These are phyloP conservation scores for Pythium inflatum DNA, from an alignment of 352 stramenopile genomes.

Conservation along the genomic window DNA sequence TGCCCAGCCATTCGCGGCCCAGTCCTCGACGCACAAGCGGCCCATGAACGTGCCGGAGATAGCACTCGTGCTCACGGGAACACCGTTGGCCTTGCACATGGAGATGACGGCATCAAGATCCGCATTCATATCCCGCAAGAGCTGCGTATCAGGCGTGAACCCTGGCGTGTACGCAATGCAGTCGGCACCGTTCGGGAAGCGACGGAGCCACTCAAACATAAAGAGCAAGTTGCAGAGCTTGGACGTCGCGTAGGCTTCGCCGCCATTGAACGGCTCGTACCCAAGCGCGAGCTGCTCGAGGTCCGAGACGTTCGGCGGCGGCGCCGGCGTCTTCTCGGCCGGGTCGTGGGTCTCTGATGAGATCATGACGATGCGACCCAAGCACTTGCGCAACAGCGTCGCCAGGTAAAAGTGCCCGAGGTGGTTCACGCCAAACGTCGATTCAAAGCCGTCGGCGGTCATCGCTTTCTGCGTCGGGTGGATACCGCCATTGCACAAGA, in stretches of 20 bases:
- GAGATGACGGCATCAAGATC: neutral
- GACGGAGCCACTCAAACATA: constrained; percentile 31
- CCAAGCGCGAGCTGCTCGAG: constrained; percentile 34
- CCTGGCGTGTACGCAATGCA: constrained; percentile 29
- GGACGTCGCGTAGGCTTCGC: constrained; percentile 36
- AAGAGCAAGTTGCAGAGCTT: constrained; percentile 43
- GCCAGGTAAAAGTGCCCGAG: constrained; percentile 46
- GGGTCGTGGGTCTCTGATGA: constrained; percentile 39
- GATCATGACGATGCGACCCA: constrained; percentile 12
- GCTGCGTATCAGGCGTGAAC: constrained; percentile 24
- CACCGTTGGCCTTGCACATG: constrained; percentile 19
- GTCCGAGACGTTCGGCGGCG: constrained; percentile 31
- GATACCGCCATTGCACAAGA: constrained; percentile 53
- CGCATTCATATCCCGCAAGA: constrained; percentile 27
- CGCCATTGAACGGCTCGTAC: constrained; percentile 36
- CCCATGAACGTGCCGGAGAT: constrained; percentile 35
- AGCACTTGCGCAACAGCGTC: constrained; percentile 16
- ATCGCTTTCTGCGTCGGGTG: constrained; percentile 25
- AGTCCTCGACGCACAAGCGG: constrained; percentile 24
- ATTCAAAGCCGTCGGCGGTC: constrained; percentile 46
- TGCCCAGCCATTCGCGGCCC: constrained; percentile 15
- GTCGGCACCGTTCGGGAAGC: constrained; percentile 25
- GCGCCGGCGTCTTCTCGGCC: constrained; percentile 22
- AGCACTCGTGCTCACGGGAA: constrained; percentile 26
- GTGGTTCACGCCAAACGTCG: constrained; percentile 46